Percentiles rank a stretch among this genome's conserved stretches.
Conservation (phyloP, 768 basidiomycete genomes). For the Tremella fuciformis region DNA sequence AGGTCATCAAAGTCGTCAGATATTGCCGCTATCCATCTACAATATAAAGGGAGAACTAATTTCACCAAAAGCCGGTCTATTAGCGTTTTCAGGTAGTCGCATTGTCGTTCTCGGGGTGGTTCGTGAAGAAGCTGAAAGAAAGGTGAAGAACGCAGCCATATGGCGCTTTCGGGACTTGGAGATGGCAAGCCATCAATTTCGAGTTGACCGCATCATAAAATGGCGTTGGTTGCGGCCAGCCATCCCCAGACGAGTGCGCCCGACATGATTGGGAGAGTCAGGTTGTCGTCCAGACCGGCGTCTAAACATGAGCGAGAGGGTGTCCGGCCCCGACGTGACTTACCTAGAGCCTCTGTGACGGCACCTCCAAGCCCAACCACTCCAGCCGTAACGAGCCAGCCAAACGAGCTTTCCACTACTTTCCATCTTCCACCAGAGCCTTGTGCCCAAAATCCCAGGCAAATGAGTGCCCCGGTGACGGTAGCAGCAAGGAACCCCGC, state of each 20-base stretch:
- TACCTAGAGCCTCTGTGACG: constrained; percentile 84
- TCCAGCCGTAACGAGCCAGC: constrained; percentile 57
- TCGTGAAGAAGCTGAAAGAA: background rate
- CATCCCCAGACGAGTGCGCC: constrained; percentile 67
- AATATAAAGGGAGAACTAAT: no score
- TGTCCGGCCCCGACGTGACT: constrained; percentile 40
- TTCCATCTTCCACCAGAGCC: constrained; percentile 37
- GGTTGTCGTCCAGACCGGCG: constrained; percentile 83
- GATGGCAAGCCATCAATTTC: background rate
- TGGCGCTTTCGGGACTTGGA: background rate
- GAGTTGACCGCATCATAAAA: constrained; percentile 21
- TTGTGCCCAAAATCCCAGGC: constrained; percentile 65
- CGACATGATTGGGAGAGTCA: constrained; percentile 82
- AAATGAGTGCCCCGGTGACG: constrained; percentile 67
- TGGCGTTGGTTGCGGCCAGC: constrained; percentile 40
- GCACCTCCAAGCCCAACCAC: constrained; percentile 76
- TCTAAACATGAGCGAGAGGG: constrained; percentile 56
- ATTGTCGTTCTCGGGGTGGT: background rate
- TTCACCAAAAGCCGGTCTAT: no score
- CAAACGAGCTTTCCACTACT: constrained; percentile 27
- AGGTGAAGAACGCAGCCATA: background rate
- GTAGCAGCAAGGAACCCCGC: constrained; percentile 79
- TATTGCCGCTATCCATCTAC: no score
- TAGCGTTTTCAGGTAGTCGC: no score
- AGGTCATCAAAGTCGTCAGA: no score